phyloP scores from a whole-genome alignment of 2,329 filamentous ascomycete species.

The Scedosporium apiospermum region DNA sequence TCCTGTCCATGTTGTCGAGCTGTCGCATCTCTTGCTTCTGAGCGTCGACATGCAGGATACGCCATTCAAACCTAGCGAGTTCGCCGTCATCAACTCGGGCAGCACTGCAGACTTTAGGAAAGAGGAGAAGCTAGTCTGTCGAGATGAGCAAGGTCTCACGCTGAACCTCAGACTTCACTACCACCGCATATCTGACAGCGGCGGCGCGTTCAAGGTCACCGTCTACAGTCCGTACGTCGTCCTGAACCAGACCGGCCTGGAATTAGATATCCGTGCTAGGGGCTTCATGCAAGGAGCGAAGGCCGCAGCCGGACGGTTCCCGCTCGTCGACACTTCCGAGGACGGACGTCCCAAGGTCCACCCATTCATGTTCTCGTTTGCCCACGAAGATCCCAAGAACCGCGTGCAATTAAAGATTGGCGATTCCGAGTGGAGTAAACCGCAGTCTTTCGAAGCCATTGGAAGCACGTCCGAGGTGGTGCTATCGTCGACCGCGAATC shows the following conservation, averaged over 20 bases:
- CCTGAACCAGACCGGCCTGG: constrained; percentile 87
- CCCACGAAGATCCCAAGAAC: constrained; percentile 82
- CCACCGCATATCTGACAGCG: constrained; percentile 79
- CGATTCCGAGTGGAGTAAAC: constrained; percentile 91
- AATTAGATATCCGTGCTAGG: constrained; percentile 81
- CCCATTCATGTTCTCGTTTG: constrained; percentile 95
- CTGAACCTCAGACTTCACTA: constrained; percentile 84
- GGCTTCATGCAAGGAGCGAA: constrained; percentile 76
- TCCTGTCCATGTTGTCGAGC: constrained; percentile 91
- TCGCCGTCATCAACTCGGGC: constrained; percentile 91
- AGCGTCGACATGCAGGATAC: constrained; percentile 97
- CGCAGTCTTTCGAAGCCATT: constrained; percentile 95
- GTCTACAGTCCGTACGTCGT: constrained; percentile 93
- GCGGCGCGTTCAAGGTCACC: constrained; percentile 91
- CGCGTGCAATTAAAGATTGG: constrained; percentile 79
- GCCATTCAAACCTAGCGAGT: constrained; percentile 88
- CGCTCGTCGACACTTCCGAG: constrained; percentile 38
- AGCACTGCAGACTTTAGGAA: constrained; percentile 79
- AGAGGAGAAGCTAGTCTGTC: constrained; percentile 69
- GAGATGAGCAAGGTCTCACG: constrained; percentile 72
- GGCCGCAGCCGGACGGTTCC: constrained; percentile 71
- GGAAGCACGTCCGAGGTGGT: constrained; percentile 86
- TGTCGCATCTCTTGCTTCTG: constrained; percentile 84
- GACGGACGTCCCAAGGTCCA: constrained; percentile 59
- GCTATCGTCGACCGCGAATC: constrained; percentile 56